A percentile compares a stretch with the other conserved stretches of the same genome.
Evolutionary conservation across 495 filamentous ascomycete species (phyloP).

Genomic region (Penicillium odoratum): DNA sequence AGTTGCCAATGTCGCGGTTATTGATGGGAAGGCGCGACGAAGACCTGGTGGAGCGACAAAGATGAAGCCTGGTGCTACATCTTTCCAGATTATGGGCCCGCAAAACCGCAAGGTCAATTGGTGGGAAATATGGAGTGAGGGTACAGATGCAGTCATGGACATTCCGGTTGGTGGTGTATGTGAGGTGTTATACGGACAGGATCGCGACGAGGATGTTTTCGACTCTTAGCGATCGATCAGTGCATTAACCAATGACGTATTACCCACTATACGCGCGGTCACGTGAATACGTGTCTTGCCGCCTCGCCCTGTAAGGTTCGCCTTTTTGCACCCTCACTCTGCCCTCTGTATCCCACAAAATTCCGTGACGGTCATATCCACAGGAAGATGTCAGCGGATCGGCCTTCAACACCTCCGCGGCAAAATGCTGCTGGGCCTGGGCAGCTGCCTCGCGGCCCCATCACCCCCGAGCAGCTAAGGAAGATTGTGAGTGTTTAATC

Average conservation of each 20-base stretch:
- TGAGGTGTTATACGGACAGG: conserved; percentile 66
- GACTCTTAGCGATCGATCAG: conserved; percentile 6
- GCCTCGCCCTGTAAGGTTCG: neutral
- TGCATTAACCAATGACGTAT: conserved; percentile 3
- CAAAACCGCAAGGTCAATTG: conserved; percentile 61
- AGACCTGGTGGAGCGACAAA: conserved; percentile 43
- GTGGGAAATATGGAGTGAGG: conserved; percentile 80
- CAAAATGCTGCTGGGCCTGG: conserved; percentile 38
- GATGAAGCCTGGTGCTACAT: conserved; percentile 48
- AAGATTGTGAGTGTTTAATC: conserved; percentile 56
- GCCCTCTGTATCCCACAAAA: neutral
- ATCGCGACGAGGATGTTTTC: conserved; percentile 37
- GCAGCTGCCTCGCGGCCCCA: conserved; percentile 49
- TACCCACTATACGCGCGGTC: neutral
- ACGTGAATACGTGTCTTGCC: conserved; percentile 6
- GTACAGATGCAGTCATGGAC: conserved; percentile 98
- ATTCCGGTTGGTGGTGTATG: conserved; percentile 95
- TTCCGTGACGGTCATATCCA: neutral
- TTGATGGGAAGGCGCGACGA: conserved; percentile 69
- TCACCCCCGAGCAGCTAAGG: conserved; percentile 74
- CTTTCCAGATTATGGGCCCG: conserved; percentile 48
- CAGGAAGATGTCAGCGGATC: conserved; percentile 32
- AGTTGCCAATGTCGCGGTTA: conserved; percentile 77
- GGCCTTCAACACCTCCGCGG: conserved; percentile 63
- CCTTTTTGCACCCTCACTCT: neutral